phyloP scores from a whole-genome alignment of 2,329 filamentous ascomycete genomes.

The Pleurostoma richardsiae region DNA sequence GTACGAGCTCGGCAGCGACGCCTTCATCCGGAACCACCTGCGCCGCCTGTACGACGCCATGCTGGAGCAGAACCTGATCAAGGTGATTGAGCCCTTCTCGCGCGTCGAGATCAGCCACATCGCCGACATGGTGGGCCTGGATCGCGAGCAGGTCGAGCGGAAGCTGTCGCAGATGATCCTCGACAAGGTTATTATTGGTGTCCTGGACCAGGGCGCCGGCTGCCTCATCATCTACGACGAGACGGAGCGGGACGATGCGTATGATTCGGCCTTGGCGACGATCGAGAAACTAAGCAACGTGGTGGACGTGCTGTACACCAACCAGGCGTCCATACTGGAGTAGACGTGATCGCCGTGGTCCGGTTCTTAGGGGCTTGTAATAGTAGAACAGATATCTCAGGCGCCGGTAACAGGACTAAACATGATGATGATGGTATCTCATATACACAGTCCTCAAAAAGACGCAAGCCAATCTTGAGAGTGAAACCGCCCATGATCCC shows the following conservation, averaged over 20 bases:
- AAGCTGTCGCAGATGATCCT: slow-evolving; percentile 99
- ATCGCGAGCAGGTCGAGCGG: slow-evolving; percentile 93
- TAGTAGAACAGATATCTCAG: slow-evolving; percentile 8
- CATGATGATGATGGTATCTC: too few relatives aligned
- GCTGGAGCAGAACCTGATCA: slow-evolving; percentile 98
- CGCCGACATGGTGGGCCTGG: slow-evolving; percentile 94
- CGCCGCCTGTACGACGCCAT: slow-evolving; percentile 95
- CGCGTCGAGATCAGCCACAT: slow-evolving; percentile 96
- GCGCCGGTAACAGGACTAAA: not conserved
- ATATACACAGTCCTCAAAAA: too few relatives aligned
- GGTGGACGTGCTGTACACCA: slow-evolving; percentile 95
- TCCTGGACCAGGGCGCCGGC: slow-evolving; percentile 94
- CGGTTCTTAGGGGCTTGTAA: slow-evolving; percentile 7
- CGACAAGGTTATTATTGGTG: slow-evolving; percentile 97
- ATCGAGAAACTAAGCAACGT: slow-evolving; percentile 97
- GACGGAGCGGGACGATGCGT: slow-evolving; percentile 85
- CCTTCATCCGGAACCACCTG: slow-evolving; percentile 95
- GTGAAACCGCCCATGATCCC: too few relatives aligned
- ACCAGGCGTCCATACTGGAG: slow-evolving; percentile 93
- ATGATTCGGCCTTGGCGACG: slow-evolving; percentile 88
- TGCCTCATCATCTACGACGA: slow-evolving; percentile 98
- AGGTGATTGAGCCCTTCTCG: slow-evolving; percentile 98
- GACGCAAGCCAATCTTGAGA: too few relatives aligned
- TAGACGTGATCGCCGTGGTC: slow-evolving; percentile 33
- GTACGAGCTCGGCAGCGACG: slow-evolving; percentile 88